Percentiles rank a stretch among this genome's conserved stretches.
Conservation (phyloP, 1,284 basidiomycete genomes). For the Melanopsichium pennsylvanicum region DNA sequence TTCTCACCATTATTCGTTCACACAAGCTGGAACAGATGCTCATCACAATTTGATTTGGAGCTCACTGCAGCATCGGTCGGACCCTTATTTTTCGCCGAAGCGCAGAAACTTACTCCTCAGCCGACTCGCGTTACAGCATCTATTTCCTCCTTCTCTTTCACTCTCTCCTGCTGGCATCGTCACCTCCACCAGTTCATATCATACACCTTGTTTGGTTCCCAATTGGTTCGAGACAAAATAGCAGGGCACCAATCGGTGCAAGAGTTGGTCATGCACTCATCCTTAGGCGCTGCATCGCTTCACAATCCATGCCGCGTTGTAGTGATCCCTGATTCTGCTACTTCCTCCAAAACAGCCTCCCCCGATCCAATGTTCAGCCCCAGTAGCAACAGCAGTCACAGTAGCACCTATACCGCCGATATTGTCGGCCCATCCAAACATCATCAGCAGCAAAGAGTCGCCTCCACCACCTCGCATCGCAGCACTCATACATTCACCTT, state of each 20-base stretch:
- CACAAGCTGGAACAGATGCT: no score
- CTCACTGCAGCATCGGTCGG: conserved; percentile 22
- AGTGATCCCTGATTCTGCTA: conserved; percentile 6
- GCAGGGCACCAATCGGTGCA: conserved; percentile 3
- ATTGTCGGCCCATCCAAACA: background rate
- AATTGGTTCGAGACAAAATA: conserved; percentile 4
- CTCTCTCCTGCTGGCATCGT: conserved; percentile 6
- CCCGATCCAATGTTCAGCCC: conserved; percentile 13
- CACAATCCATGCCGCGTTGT: conserved; percentile 3
- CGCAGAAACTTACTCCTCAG: conserved; percentile 5
- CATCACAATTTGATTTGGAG: background rate
- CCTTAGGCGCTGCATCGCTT: conserved; percentile 7
- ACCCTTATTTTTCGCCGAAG: conserved; percentile 33
- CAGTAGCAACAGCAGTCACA: conserved; percentile 6
- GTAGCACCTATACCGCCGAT: conserved; percentile 1
- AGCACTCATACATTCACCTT: background rate
- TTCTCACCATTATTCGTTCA: no score
- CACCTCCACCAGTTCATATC: conserved; percentile 8
- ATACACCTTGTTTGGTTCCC: background rate
- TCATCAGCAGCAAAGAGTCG: background rate
- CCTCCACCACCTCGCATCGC: background rate
- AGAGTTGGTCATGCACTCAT: conserved; percentile 8
- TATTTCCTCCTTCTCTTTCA: background rate
- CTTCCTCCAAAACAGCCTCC: conserved; percentile 10
- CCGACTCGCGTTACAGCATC: background rate